Evolutionary conservation across 1,284 basidiomycete genomes (phyloP).

Genomic region (Polyporus tsugae): DNA sequence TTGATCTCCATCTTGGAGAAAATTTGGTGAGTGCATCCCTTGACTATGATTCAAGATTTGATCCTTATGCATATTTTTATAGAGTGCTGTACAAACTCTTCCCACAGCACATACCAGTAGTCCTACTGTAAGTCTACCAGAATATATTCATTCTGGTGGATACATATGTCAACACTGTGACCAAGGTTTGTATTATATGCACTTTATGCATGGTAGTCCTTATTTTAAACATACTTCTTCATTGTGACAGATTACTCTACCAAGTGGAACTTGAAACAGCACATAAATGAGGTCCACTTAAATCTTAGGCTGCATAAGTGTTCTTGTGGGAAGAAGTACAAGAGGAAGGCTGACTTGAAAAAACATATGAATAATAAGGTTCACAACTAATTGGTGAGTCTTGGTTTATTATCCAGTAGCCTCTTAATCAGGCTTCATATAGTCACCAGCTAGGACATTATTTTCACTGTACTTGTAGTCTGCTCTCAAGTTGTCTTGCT

Average conservation of each 20-base stretch:
- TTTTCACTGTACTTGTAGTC: slow-evolving; percentile 1
- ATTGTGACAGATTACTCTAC: not conserved
- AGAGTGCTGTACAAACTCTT: slow-evolving; percentile 15
- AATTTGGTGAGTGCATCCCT: slow-evolving; percentile 9
- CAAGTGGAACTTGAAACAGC: slow-evolving; percentile 3
- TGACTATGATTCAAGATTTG: not conserved
- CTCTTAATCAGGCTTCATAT: not conserved
- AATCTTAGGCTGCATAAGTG: not conserved
- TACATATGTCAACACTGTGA: not conserved
- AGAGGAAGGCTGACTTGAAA: not conserved
- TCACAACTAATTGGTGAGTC: not conserved
- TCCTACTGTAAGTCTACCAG: not conserved
- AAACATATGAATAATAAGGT: not conserved
- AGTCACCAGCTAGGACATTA: not conserved
- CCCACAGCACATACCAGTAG: slow-evolving; percentile 8
- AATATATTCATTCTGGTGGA: not conserved
- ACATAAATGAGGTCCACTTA: not conserved
- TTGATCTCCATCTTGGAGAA: not conserved
- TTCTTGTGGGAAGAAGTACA: slow-evolving; percentile 2
- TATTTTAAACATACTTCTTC: not conserved
- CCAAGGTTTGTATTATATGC: slow-evolving; percentile 1
- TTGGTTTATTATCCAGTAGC: not conserved
- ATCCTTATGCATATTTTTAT: not conserved
- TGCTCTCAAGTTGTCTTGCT: not conserved
- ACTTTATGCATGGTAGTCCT: not conserved